Evolutionary conservation across 306 rosid species (phyloP), one percentile per base, ranked within the genome.

Genomic region (Lathyrus sativus): DNA sequence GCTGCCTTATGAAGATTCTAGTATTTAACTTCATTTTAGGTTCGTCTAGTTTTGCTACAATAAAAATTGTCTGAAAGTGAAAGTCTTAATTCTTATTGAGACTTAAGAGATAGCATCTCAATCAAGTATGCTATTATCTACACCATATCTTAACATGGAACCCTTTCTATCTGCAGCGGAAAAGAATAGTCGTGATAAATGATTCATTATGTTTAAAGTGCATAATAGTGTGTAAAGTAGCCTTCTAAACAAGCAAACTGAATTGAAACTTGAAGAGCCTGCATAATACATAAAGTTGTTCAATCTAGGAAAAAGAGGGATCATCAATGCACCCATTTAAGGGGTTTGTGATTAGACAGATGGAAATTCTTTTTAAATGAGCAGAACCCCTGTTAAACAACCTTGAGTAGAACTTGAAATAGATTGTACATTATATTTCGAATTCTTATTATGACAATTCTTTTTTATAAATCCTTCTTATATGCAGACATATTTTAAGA

Each of bases 21-120:
- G 53, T 54, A 8, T 54, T 13, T 14, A 28, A 70, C 64, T 55
- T 55, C 50, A 57, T 14, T 42, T 70, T 57, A 56, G 56, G 42
- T 53, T 57, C 15, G 31, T 57, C 14, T 73, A 13, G 76, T 35
- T n/a, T 22, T 45, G 43, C 15, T 67, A 19, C 33, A 67, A 50
- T 31, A 29, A 31, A 17, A 35, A 33, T n/a, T 35, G 7, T 38
- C 28, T 19, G 29, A 11, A 53, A 54, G 9, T 38, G 41, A 22
- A 53, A 68, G 14, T 53, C 33, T 38, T 51, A 22, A 38, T 68
- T 53, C 63, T 3, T 46, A 46, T 14, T 45, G 51, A 28, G 29
- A 31, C 5, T 48, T 53, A 13, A 53, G 59, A 53, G 14, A 53
- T 53, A 22, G 26, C 0, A 53, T 24, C 35, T 53, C 15, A 11